Conservation (phyloP, 2,329 filamentous ascomycete species). For the Fusarium sp. region DNA sequence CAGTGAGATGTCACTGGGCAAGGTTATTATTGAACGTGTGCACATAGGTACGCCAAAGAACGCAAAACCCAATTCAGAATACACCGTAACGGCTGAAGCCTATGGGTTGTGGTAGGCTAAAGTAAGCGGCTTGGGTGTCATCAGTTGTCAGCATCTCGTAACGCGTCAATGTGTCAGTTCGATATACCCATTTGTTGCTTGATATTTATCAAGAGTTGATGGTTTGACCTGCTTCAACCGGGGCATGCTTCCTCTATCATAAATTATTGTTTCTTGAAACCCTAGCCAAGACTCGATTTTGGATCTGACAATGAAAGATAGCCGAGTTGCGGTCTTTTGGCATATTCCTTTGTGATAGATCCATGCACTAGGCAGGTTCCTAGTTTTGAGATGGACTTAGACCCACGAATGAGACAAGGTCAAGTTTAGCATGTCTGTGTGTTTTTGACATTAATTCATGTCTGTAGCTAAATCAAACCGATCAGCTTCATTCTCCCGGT, state of each 20-base stretch:
- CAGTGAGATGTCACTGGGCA: constrained; percentile 35
- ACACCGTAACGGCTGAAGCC: constrained; percentile 31
- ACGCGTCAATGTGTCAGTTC: constrained; percentile 1
- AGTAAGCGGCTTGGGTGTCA: constrained; percentile 29
- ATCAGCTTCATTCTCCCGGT: not conserved
- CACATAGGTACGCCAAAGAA: constrained; percentile 13
- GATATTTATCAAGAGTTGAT: not conserved
- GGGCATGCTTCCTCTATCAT: not conserved
- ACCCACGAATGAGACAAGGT: constrained; percentile 2
- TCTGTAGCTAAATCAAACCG: not conserved
- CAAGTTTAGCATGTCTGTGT: not conserved
- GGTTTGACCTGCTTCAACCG: not conserved
- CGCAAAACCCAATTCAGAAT: constrained; percentile 32
- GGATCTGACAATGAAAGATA: not conserved
- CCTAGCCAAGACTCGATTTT: not conserved
- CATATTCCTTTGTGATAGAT: not conserved
- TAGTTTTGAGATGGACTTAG: constrained; percentile 8
- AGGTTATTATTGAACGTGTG: constrained; percentile 25
- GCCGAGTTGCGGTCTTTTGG: constrained; percentile 6
- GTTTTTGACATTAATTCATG: constrained; percentile 1
- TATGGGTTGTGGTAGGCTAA: constrained; percentile 21
- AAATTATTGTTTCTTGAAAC: not conserved
- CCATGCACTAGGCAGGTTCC: constrained; percentile 13
- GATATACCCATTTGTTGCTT: constrained; percentile 1
- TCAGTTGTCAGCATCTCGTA: constrained; percentile 35